phyloP scores from a whole-genome alignment of 805 yeast species.

The Wickerhamiella occidentalis region DNA sequence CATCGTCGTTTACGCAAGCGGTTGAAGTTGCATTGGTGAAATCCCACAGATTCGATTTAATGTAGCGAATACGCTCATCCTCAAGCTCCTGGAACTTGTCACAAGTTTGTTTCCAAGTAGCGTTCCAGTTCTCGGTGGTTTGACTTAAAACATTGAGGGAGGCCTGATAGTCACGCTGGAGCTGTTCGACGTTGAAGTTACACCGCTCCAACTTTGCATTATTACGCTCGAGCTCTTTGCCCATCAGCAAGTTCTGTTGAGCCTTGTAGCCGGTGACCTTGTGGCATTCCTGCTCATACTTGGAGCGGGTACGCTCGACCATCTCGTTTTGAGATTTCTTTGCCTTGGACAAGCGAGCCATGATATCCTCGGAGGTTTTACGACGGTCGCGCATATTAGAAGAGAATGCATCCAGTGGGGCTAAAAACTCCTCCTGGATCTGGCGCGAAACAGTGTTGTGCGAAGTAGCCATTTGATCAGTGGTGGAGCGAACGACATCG shows the following conservation, averaged over 20 bases:
- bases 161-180: slow-evolving; percentile 47
- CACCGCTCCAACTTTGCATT: slow-evolving; percentile 44
- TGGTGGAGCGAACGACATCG: slow-evolving; percentile 46
- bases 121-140: slow-evolving; percentile 48
- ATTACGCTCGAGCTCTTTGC: slow-evolving; percentile 54
- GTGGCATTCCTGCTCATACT: slow-evolving; percentile 46
- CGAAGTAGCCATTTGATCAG: slow-evolving; percentile 44
- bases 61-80: slow-evolving; percentile 54
- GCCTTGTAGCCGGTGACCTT: slow-evolving; percentile 49
- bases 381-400: slow-evolving; percentile 41
- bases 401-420: slow-evolving; percentile 43
- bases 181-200: slow-evolving; percentile 31
- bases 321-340: slow-evolving; percentile 29
- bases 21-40: slow-evolving; percentile 64
- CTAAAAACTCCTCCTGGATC: slow-evolving; percentile 38
- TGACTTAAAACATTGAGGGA: slow-evolving; percentile 43
- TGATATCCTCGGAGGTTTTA: slow-evolving; percentile 44
- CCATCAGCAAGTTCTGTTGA: slow-evolving; percentile 56
- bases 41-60: slow-evolving; percentile 65
- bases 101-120: slow-evolving; percentile 59
- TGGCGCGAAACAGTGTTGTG: slow-evolving; percentile 43
- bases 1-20: slow-evolving; percentile 67
- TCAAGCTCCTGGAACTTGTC: slow-evolving; percentile 56
- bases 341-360: slow-evolving; percentile 42
- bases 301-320: slow-evolving; percentile 30